phyloP scores from a whole-genome alignment of 1,284 basidiomycete species.

The Trichosporon faecale region DNA sequence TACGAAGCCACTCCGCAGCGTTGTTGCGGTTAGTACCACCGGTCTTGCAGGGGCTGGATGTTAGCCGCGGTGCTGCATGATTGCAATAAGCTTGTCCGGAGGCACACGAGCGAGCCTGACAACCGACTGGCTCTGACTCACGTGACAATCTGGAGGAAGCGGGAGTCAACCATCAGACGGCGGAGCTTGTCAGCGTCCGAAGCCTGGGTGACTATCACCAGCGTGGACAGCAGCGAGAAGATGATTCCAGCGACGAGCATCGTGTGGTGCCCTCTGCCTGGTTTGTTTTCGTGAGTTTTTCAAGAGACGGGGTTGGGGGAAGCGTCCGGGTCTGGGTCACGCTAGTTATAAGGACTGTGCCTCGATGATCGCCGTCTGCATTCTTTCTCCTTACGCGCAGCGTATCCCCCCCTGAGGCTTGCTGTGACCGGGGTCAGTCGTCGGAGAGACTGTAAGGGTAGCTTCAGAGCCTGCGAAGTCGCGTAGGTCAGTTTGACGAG shows the following conservation, averaged over 20 bases:
- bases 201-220: neutral
- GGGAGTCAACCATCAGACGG: conserved; percentile 17
- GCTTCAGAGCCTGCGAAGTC: neutral
- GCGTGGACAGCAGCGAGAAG: neutral
- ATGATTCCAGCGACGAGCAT: conserved; percentile 6
- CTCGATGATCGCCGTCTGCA: conserved; percentile 2
- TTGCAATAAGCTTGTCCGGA: neutral
- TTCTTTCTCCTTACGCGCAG: neutral
- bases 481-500: neutral
- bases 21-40: conserved; percentile 20
- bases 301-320: neutral
- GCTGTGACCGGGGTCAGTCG: neutral
- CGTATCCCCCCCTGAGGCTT: neutral
- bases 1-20: conserved; percentile 24
- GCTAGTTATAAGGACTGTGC: neutral
- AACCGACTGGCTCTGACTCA: neutral
- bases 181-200: conserved; percentile 17
- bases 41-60: conserved; percentile 37
- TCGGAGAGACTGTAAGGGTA: neutral
- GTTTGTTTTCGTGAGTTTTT: neutral
- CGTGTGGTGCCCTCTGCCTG: neutral
- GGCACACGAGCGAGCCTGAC: neutral
- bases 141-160: conserved; percentile 14
- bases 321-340: neutral
- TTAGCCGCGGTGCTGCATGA: neutral